These are phyloP conservation scores for Aspergillus vadensis DNA, from an alignment of 2,329 filamentous ascomycete species.

Conservation along the genomic window DNA sequence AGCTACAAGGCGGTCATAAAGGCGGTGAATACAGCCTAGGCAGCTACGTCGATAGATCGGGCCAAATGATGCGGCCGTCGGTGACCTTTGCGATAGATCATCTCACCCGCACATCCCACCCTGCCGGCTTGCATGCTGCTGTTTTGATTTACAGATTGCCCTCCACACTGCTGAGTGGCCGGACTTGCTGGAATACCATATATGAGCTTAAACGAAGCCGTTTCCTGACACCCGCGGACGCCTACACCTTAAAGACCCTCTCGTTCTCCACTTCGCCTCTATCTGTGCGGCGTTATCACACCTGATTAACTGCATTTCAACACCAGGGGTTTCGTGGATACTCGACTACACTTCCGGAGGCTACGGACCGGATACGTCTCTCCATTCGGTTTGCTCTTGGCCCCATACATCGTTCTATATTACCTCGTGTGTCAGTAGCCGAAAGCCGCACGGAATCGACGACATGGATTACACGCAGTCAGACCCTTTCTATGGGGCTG, in stretches of 20 bases:
- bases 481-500: constrained; percentile 29
- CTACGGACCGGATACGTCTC: background rate
- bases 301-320: background rate
- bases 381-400: background rate
- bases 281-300: background rate
- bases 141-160: background rate
- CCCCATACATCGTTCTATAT: background rate
- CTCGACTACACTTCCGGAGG: background rate
- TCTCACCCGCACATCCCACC: constrained; percentile 1
- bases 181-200: background rate
- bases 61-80: constrained; percentile 7
- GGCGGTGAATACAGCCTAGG: constrained; percentile 11
- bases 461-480: constrained; percentile 32
- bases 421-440: background rate
- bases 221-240: background rate
- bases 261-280: constrained; percentile 1
- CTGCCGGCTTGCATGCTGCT: background rate
- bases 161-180: background rate
- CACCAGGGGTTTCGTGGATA: background rate
- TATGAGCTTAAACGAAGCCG: background rate
- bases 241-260: background rate
- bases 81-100: constrained; percentile 5
- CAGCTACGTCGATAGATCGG: constrained; percentile 4
- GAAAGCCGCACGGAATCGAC: background rate
- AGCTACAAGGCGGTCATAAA: constrained; percentile 5